Evolutionary conservation across 1,284 basidiomycete genomes (phyloP), one percentile per base, ranked within the genome.

Genomic region (Trametes hirsuta): DNA sequence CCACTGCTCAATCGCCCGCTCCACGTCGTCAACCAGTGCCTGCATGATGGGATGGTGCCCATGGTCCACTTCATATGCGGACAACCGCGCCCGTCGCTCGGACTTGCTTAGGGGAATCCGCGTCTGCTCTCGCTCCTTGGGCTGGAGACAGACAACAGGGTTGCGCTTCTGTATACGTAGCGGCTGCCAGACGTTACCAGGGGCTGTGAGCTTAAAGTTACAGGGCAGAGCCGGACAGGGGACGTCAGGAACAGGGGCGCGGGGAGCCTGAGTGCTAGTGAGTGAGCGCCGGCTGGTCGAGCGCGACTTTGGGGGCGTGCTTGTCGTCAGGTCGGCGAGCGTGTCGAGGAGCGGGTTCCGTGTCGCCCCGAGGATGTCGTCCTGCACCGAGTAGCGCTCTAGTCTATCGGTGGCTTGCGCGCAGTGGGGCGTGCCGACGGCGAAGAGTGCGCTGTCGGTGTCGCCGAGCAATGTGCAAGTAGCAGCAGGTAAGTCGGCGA

Each of bases 1-100:
- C 62, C 62, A 66, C 50, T 62, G 62, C 41, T 53, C 53, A 2
- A 64, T 53, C 34, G 60, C 58, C 47, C 41, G 37, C n/a, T 64
- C 57, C 39, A 66, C 55, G 21, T 62, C 58, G 3, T 55, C 39
- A 2, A 66, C 25, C 36, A 66, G 22, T 12, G 55, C 60, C 53
- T 58, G 48, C 30, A 66, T 18, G 15, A 66, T 49, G 2, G 60
- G 62, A 44, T 62, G 59, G 39, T 64, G 57, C 5, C 58, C 63
- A 12, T 45, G 60, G 30, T 60, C 59, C 24, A 57, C 44, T 25
- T 45, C 50, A 51, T 54, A 61, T 42, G 50, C 45, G 30, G 59
- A 61, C 35, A 57, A 42, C 47, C 58, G 48, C 37, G 58, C 59
- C 39, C 44, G 41, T 18, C 59, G 53, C 53, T 57, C 63, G 8